Percentiles rank a stretch among this genome's conserved stretches.
Evolutionary conservation across 1,139 yeast species (phyloP).

Genomic region (Yamadazyma taylorii): DNA sequence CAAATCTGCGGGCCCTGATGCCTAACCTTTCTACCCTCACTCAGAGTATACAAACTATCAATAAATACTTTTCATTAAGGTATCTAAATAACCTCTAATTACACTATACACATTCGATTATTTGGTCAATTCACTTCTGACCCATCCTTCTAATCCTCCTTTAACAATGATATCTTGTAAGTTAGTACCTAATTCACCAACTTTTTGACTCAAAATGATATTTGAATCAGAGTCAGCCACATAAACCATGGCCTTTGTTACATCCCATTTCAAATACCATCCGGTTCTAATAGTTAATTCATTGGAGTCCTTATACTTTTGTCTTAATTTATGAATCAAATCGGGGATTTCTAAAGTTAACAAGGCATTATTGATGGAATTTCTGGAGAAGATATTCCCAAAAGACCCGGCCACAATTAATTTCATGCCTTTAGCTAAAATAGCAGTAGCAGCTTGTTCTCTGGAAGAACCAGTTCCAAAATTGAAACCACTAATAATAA

Average conservation of each 20-base stretch:
- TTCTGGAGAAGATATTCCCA: conserved; percentile 94
- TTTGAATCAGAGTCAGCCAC: conserved; percentile 71
- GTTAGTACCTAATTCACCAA: conserved; percentile 93
- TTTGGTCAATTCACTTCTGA: conserved; percentile 63
- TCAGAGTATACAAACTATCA: neutral
- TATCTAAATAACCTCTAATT: neutral
- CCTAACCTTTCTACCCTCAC: no score
- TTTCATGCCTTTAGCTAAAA: conserved; percentile 89
- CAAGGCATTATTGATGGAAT: conserved; percentile 92
- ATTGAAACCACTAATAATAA: conserved; percentile 87
- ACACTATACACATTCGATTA: neutral
- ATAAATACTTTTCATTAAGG: neutral
- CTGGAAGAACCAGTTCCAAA: conserved; percentile 99
- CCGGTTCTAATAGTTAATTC: conserved; percentile 94
- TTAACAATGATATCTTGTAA: conserved; percentile 94
- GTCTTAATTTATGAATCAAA: conserved; percentile 73
- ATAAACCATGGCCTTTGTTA: conserved; percentile 73
- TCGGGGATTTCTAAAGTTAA: conserved; percentile 92
- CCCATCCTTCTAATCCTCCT: conserved; percentile 99
- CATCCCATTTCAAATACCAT: conserved; percentile 92
- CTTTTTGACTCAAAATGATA: conserved; percentile 75
- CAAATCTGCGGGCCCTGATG: no score
- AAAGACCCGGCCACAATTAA: conserved; percentile 96
- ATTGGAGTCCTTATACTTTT: conserved; percentile 51
- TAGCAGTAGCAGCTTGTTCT: conserved; percentile 98